A percentile compares a stretch with the other conserved stretches of the same genome.
Evolutionary conservation across 2,329 filamentous ascomycete genomes (phyloP).

Genomic region (Apiospora marii): DNA sequence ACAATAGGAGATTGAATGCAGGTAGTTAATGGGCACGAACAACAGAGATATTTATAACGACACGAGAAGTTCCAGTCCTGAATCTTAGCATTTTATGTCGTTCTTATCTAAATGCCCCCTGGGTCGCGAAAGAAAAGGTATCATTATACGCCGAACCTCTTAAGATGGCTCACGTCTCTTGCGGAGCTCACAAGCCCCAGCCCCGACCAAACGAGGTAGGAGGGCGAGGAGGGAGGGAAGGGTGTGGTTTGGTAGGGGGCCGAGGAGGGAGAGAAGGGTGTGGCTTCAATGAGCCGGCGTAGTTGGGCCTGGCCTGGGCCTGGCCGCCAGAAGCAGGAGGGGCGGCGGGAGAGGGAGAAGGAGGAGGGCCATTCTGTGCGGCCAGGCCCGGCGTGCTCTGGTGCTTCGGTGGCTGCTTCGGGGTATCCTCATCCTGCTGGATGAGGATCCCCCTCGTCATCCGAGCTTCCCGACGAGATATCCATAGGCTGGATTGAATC

Average conservation of each 20-base stretch:
- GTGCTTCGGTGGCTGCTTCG: not conserved
- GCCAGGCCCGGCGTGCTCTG: not conserved
- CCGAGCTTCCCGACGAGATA: not conserved
- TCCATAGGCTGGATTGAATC: not conserved
- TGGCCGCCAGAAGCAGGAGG: not conserved
- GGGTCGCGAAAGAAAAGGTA: not conserved
- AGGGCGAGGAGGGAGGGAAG: not conserved
- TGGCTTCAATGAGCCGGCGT: not conserved
- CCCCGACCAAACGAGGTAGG: not conserved
- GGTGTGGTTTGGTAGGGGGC: no score
- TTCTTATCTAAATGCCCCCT: not conserved
- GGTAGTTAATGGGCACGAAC: not conserved
- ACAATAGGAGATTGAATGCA: not conserved
- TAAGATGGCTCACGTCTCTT: not conserved
- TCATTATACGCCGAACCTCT: not conserved
- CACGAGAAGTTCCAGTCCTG: not conserved
- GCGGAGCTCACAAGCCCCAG: not conserved
- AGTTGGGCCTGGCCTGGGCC: not conserved
- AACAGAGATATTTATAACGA: not conserved
- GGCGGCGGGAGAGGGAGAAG: not conserved
- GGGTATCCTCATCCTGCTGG: not conserved
- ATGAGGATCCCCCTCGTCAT: not conserved
- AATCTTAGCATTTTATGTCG: not conserved
- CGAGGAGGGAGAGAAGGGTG: not conserved
- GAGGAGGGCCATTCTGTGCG: not conserved